Conservation (phyloP, 1,284 basidiomycete species). For the Inonotus obliquus region DNA sequence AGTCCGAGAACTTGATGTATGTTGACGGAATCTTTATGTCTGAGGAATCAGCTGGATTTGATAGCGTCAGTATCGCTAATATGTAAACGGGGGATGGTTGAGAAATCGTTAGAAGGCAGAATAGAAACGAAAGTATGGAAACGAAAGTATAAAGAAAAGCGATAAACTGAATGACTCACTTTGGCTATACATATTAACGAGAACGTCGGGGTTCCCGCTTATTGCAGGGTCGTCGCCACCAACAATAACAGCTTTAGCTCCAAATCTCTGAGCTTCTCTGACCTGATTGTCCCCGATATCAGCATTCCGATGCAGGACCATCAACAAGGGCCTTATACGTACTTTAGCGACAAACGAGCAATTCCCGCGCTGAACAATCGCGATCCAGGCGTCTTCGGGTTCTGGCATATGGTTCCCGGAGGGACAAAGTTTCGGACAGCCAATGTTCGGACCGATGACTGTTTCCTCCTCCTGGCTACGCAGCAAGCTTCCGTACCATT, state of each 20-base stretch:
- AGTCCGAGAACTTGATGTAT: conserved; percentile 71
- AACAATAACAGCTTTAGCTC: conserved; percentile 85
- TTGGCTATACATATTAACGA: conserved; percentile 89
- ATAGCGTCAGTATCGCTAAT: conserved; percentile 9
- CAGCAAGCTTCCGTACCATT: background rate
- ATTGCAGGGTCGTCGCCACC: conserved; percentile 69
- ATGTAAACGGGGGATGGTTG: background rate
- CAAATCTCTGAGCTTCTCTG: conserved; percentile 74
- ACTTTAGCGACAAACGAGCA: conserved; percentile 85
- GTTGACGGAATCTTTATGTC: conserved; percentile 69
- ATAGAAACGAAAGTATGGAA: background rate
- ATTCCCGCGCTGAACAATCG: conserved; percentile 77
- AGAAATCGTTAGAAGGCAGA: background rate
- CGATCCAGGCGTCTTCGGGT: conserved; percentile 72
- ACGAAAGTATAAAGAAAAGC: background rate
- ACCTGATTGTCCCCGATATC: conserved; percentile 22
- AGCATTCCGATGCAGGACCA: conserved; percentile 11
- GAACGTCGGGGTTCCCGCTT: conserved; percentile 67
- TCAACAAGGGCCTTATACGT: background rate
- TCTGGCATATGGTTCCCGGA: conserved; percentile 47
- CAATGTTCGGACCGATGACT: conserved; percentile 36
- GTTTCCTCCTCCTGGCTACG: background rate
- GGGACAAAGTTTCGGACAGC: conserved; percentile 62
- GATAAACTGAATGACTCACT: conserved; percentile 38
- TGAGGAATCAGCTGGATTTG: conserved; percentile 58